These are phyloP conservation scores for Ampelomyces quisqualis DNA, from an alignment of 2,329 filamentous ascomycete genomes.

Conservation along the genomic window DNA sequence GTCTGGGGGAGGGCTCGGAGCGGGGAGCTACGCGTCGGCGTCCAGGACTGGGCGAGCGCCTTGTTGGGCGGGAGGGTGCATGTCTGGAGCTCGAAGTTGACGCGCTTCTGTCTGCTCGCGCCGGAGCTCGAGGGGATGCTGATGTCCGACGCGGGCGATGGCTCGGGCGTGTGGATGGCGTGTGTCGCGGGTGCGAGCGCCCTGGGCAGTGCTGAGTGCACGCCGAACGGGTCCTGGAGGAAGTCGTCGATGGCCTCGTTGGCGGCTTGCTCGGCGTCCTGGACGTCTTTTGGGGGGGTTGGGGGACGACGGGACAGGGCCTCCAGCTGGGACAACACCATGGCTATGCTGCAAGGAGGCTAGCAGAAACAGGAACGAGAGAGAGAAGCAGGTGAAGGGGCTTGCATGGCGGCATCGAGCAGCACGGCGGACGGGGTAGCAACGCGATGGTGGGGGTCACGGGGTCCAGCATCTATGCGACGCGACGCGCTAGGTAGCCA, in stretches of 20 bases:
- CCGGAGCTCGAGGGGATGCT: conserved; percentile 34
- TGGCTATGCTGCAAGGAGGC: conserved; percentile 40
- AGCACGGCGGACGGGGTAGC: conserved; percentile 11
- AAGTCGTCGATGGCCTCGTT: conserved; percentile 46
- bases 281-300: conserved; percentile 55
- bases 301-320: conserved; percentile 55
- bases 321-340: conserved; percentile 48
- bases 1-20: conserved; percentile 52
- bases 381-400: conserved; percentile 15
- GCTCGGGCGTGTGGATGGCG: conserved; percentile 42
- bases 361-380: conserved; percentile 24
- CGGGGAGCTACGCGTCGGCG: conserved; percentile 45
- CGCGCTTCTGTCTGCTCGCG: conserved; percentile 46
- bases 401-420: conserved; percentile 33
- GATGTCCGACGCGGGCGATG: conserved; percentile 49
- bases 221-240: conserved; percentile 46
- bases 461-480: conserved; percentile 12
- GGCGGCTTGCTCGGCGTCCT: conserved; percentile 37
- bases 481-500: not conserved
- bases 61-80: conserved; percentile 56
- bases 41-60: conserved; percentile 26
- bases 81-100: conserved; percentile 65
- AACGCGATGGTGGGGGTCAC: conserved; percentile 12
- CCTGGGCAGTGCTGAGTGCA: conserved; percentile 32
- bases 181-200: conserved; percentile 18